Evolutionary conservation across 1,284 basidiomycete species (phyloP).

Genomic region (Coniferiporia weirii): DNA sequence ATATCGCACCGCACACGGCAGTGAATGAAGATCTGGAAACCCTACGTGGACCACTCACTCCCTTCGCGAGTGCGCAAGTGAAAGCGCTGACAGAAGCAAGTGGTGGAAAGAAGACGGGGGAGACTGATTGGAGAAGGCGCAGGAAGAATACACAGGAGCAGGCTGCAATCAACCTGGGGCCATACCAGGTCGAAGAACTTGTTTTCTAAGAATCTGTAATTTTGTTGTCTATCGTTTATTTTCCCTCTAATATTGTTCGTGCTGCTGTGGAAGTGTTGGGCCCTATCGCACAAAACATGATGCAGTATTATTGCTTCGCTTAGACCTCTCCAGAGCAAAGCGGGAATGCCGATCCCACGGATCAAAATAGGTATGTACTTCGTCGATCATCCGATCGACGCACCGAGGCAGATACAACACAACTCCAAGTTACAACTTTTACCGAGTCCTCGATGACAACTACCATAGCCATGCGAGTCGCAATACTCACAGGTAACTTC

Average conservation of each 20-base stretch:
- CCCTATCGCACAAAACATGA: no score
- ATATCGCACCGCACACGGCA: constrained; percentile 49
- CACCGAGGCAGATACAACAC: no score
- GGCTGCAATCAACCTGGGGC: constrained; percentile 47
- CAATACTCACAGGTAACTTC: constrained; percentile 13
- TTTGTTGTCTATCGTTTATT: not conserved
- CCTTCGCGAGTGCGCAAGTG: constrained; percentile 50
- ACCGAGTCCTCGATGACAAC: no score
- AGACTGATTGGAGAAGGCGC: constrained; percentile 51
- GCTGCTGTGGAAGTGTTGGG: no score
- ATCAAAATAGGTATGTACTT: no score
- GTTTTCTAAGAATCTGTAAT: constrained; percentile 35
- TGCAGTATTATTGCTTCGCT: no score
- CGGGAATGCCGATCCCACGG: no score
- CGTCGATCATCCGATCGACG: no score
- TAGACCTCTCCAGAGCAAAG: no score
- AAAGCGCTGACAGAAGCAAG: constrained; percentile 38
- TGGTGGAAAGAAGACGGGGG: constrained; percentile 31
- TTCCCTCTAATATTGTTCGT: not conserved
- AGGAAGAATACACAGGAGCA: constrained; percentile 48
- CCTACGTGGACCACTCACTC: constrained; percentile 55
- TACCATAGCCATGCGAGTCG: constrained; percentile 10
- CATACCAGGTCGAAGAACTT: constrained; percentile 69
- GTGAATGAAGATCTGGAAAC: constrained; percentile 44
- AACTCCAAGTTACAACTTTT: no score